Evolutionary conservation across 2,329 filamentous ascomycete genomes (phyloP), one percentile per base, ranked within the genome.

Genomic region (Zasmidium cellare): DNA sequence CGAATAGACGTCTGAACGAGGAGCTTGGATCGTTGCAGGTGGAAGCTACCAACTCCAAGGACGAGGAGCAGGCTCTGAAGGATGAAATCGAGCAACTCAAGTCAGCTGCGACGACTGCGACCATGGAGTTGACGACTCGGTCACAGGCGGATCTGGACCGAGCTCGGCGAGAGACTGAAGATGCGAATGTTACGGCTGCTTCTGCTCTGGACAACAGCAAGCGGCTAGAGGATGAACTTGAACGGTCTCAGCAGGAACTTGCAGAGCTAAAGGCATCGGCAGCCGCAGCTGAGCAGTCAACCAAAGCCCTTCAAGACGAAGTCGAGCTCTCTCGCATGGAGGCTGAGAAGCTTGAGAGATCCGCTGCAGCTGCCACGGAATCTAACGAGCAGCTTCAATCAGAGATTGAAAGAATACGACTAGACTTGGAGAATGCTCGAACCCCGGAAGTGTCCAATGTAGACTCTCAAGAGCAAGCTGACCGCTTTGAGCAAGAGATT

Each of bases 1-100:
- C 58, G 25, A 58, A 22, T 44, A 53, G 62, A 24, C 45, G 49
- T n/a, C 31, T 68, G 25, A 56, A 56, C 19, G 52, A 58, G 19
- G 62, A 67, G 28, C 19, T 66, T 11, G 31, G 51, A 18, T 9
- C 23, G 6, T 18, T n/a, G 6, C 16, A 25, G 9, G 11, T 3
- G 23, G 47, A 49, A 9, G n/a, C 20, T 11, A 22, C 22, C 5
- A 28, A 49, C 3, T 22, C 23, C 24, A 49, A 49, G 11, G n/a
- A 28, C 12, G 12, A 41, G n/a, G 6, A 41, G n/a, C 6, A 41
- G n/a, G 7, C 16, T 18, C 35, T 41, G 12, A 41, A 41, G 11
- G 6, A 41, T 3, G 6, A 41, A 14, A 41, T 41, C 35, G 35
- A 41, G 3, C 6, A 41, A n/a, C 35, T 41, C 12, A 41, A 41